phyloP scores from a whole-genome alignment of 306 rosid genomes.

The Urtica urens region DNA sequence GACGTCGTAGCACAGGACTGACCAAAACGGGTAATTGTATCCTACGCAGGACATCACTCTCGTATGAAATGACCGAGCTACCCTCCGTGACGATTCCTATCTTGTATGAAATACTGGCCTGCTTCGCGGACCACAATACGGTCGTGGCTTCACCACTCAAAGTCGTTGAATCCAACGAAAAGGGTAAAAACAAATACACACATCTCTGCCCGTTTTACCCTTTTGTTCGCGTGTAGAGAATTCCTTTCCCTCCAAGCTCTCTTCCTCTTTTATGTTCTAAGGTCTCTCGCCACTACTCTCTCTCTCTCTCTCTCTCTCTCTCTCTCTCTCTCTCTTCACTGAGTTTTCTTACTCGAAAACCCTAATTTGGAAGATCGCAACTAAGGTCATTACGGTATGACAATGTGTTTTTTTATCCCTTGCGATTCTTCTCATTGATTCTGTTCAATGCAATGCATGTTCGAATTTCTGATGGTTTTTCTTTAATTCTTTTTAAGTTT shows the following conservation, averaged over 20 bases:
- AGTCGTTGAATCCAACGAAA: not conserved
- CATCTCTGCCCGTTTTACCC: no score
- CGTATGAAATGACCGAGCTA: not conserved
- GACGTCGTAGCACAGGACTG: no score
- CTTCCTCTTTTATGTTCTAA: not conserved
- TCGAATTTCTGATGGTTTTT: not conserved
- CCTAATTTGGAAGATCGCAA: not conserved
- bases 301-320: not conserved
- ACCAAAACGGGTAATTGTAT: no score
- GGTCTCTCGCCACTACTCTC: not conserved
- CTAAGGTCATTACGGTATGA: not conserved
- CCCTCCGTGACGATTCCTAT: not conserved
- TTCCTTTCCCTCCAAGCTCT: constrained; percentile 9
- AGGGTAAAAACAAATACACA: not conserved
- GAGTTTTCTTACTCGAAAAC: not conserved
- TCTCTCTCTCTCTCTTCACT: not conserved
- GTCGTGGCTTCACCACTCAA: not conserved
- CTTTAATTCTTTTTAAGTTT: no score
- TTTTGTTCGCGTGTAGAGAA: not conserved
- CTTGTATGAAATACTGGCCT: not conserved
- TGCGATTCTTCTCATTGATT: not conserved
- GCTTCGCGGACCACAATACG: not conserved
- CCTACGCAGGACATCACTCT: no score
- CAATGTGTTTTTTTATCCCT: no score
- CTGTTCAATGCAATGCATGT: not conserved